phyloP scores from a whole-genome alignment of 345 rosid species.

The Euclidium syriacum region DNA sequence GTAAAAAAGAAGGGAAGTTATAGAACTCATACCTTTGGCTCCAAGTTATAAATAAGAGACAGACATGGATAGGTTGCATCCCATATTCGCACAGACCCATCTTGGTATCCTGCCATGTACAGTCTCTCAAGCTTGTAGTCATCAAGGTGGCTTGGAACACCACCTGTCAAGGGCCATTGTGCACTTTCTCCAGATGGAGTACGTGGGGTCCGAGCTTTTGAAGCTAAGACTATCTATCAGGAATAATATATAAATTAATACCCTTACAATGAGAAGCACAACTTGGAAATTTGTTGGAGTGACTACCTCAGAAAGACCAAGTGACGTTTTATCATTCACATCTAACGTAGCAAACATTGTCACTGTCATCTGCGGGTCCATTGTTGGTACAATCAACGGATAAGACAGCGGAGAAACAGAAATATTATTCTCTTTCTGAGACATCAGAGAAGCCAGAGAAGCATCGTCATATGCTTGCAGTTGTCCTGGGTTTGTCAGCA shows the following conservation, averaged over 20 bases:
- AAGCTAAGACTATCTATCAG: constrained; percentile 52
- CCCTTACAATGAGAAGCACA: constrained; percentile 2
- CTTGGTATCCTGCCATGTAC: constrained; percentile 76
- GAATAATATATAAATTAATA: constrained; percentile 27
- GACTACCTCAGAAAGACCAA: constrained; percentile 55
- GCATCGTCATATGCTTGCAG: constrained; percentile 58
- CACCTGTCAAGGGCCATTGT: constrained; percentile 84
- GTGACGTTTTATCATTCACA: constrained; percentile 38
- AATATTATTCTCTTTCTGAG: constrained; percentile 42
- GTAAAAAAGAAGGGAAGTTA: constrained; percentile 15
- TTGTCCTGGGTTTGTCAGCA: constrained; percentile 74
- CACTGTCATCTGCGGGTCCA: constrained; percentile 58
- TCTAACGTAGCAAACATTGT: constrained; percentile 40
- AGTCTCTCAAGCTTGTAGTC: constrained; percentile 56
- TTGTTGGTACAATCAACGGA: constrained; percentile 50
- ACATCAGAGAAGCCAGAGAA: constrained; percentile 44
- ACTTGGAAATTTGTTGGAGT: neutral
- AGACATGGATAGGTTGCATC: constrained; percentile 65
- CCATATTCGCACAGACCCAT: constrained; percentile 81
- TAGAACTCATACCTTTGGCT: constrained; percentile 46
- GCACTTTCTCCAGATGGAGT: constrained; percentile 29
- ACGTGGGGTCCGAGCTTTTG: constrained; percentile 42
- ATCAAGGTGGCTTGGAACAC: constrained; percentile 54
- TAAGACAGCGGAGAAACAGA: constrained; percentile 46
- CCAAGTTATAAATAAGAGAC: constrained; percentile 47